These are phyloP conservation scores for Calocera viscosa DNA, from an alignment of 768 basidiomycete species.

Conservation along the genomic window DNA sequence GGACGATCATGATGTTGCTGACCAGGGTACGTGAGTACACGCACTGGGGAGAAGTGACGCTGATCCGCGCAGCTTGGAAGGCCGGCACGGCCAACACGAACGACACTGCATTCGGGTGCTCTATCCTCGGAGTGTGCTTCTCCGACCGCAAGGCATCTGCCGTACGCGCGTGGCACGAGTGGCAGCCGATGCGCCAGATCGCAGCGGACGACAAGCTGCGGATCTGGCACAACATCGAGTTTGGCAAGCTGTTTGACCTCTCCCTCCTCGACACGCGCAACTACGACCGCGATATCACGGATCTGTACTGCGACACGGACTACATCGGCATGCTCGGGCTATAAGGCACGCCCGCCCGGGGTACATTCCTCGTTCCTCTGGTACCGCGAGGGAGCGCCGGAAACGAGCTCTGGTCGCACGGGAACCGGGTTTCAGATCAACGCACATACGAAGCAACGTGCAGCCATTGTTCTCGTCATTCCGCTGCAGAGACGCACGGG, in stretches of 20 bases:
- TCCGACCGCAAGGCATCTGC: slow-evolving; percentile 48
- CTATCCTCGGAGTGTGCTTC: slow-evolving; percentile 44
- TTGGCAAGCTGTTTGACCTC: slow-evolving; percentile 48
- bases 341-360: slow-evolving; percentile 25
- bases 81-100: slow-evolving; percentile 45
- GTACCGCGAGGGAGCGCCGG: too few relatives aligned
- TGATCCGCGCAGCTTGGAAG: slow-evolving; percentile 38
- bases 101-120: slow-evolving; percentile 40
- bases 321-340: slow-evolving; percentile 15
- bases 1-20: slow-evolving; percentile 22
- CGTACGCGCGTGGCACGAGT: slow-evolving; percentile 47
- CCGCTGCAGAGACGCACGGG: too few relatives aligned
- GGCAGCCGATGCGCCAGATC: slow-evolving; percentile 51
- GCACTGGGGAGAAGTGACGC: not conserved
- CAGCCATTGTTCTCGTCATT: too few relatives aligned
- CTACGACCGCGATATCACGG: slow-evolving; percentile 47
- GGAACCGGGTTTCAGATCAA: too few relatives aligned
- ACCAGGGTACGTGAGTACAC: not conserved
- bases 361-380: not conserved
- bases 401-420: too few relatives aligned
- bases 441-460: too few relatives aligned
- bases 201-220: slow-evolving; percentile 42
- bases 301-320: slow-evolving; percentile 42
- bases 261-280: slow-evolving; percentile 52
- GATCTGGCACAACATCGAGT: slow-evolving; percentile 53